Conservation (phyloP, 306 rosid species). For the Carpinus fangiana region DNA sequence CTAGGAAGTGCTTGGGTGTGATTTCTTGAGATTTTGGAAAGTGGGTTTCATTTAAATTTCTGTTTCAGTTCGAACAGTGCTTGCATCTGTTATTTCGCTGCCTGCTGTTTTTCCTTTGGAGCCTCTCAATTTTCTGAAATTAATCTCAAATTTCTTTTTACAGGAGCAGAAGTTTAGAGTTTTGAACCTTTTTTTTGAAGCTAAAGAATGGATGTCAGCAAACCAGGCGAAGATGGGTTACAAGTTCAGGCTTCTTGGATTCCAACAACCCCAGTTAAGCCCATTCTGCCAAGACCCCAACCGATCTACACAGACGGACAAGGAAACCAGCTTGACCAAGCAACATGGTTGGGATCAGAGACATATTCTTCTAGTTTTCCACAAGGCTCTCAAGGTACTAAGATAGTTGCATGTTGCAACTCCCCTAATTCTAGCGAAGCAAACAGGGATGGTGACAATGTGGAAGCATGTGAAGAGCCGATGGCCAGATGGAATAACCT, state of each 20-base stretch:
- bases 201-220: slow-evolving; percentile 27
- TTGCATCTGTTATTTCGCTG: background rate
- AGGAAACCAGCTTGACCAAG: background rate
- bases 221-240: slow-evolving; percentile 1
- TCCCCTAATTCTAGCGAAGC: background rate
- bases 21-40: background rate
- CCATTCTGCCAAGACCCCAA: background rate
- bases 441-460: background rate
- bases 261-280: slow-evolving; percentile 30
- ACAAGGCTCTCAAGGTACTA: background rate
- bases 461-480: background rate
- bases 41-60: background rate
- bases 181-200: background rate
- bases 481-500: background rate
- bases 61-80: background rate
- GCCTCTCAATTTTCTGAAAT: background rate
- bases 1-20: background rate
- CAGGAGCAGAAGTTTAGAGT: background rate
- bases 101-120: background rate
- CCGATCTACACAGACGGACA: background rate
- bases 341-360: slow-evolving; percentile 12
- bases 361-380: background rate
- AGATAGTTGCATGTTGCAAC: slow-evolving; percentile 8
- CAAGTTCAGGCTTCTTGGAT: slow-evolving; percentile 16
- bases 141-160: background rate